Conservation (phyloP, 2,329 filamentous ascomycete species). For the Aspergillus pseudoviridinutans region DNA sequence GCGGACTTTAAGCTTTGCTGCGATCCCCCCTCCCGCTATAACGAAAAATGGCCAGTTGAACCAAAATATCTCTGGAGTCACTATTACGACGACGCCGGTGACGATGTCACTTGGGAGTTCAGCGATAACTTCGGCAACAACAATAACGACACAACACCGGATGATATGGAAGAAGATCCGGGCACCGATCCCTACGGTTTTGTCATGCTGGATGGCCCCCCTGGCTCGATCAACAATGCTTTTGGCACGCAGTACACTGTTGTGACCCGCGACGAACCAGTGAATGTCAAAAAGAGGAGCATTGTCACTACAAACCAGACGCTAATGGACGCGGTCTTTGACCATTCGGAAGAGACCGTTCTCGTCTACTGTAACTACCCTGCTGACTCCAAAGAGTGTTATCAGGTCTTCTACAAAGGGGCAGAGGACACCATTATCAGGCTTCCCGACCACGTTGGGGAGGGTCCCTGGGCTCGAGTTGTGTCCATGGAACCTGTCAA, state of each 20-base stretch:
- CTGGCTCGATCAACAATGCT: constrained; percentile 23
- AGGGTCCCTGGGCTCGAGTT: constrained; percentile 16
- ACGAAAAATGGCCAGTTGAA: constrained; percentile 25
- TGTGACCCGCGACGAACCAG: neutral
- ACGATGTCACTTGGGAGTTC: constrained; percentile 20
- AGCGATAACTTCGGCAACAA: constrained; percentile 19
- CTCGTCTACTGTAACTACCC: constrained; percentile 28
- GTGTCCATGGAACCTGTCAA: constrained; percentile 12
- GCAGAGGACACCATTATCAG: constrained; percentile 15
- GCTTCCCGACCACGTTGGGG: constrained; percentile 15
- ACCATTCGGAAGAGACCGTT: constrained; percentile 22
- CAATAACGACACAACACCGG: constrained; percentile 9
- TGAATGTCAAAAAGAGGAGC: constrained; percentile 11
- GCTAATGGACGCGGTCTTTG: constrained; percentile 22
- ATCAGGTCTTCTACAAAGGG: constrained; percentile 14
- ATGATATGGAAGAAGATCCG: constrained; percentile 10
- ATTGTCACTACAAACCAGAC: constrained; percentile 25
- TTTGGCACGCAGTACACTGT: constrained; percentile 10
- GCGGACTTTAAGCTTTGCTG: constrained; percentile 5
- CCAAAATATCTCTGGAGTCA: constrained; percentile 22
- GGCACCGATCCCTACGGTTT: constrained; percentile 29
- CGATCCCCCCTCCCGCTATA: constrained; percentile 6
- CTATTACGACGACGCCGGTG: constrained; percentile 10
- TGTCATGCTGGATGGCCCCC: constrained; percentile 27
- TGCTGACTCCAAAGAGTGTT: constrained; percentile 13